Conservation (phyloP, 768 basidiomycete species). For the Lactarius indigo region DNA sequence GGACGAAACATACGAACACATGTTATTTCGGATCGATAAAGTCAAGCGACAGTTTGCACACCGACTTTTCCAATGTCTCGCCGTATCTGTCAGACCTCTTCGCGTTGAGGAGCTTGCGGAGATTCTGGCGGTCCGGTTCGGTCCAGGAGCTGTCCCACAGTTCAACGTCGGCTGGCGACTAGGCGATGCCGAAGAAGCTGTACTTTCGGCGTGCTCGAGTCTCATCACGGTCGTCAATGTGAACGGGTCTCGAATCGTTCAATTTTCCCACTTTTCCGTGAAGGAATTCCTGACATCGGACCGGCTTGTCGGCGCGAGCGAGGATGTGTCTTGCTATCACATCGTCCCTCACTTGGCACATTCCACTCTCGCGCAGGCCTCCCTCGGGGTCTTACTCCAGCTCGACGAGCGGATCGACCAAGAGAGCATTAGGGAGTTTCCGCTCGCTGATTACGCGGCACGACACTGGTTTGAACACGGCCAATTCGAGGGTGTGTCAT, state of each 20-base stretch:
- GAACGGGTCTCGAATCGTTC: background rate
- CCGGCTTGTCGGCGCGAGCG: background rate
- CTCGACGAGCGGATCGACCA: background rate
- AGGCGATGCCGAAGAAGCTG: background rate
- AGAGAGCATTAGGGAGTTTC: background rate
- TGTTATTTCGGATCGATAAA: background rate
- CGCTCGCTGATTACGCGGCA: background rate
- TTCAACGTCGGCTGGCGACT: background rate
- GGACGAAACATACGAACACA: background rate
- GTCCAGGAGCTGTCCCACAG: background rate
- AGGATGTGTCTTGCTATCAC: background rate
- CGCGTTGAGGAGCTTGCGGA: conserved; percentile 3
- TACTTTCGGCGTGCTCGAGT: conserved; percentile 1
- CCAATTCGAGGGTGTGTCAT: background rate
- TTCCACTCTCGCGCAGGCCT: background rate
- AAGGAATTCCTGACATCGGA: conserved; percentile 11
- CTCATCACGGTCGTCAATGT: background rate
- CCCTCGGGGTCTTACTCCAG: background rate
- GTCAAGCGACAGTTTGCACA: background rate
- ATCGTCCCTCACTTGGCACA: background rate
- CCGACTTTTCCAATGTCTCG: conserved; percentile 4
- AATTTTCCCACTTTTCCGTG: conserved; percentile 12
- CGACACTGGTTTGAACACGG: conserved; percentile 1
- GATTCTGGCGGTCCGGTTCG: conserved; percentile 3
- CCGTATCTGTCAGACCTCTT: conserved; percentile 2